phyloP scores from a whole-genome alignment of 768 basidiomycete genomes.

The Boletus pseudo-olivaceus region DNA sequence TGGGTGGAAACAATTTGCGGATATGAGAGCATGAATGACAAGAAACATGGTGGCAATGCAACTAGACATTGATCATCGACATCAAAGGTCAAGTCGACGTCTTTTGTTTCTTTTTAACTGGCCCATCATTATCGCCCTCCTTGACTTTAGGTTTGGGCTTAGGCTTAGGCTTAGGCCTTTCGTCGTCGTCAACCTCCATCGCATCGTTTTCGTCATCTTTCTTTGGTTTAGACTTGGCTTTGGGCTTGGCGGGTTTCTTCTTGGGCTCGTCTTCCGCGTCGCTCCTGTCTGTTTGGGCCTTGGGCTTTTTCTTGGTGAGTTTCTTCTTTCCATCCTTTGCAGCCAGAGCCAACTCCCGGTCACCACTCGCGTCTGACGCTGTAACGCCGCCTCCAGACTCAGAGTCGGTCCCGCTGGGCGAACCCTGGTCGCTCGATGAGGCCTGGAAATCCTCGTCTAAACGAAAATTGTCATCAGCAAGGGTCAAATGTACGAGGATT shows the following conservation, averaged over 20 bases:
- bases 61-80: neutral
- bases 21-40: neutral
- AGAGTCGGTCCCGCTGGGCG: constrained; percentile 72
- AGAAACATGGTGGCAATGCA: neutral
- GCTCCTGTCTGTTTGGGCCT: constrained; percentile 41
- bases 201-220: constrained; percentile 43
- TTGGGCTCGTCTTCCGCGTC: constrained; percentile 45
- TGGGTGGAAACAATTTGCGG: neutral
- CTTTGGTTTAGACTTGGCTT: constrained; percentile 38
- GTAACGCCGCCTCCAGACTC: constrained; percentile 65
- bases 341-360: constrained; percentile 54
- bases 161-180: constrained; percentile 41
- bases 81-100: constrained; percentile 35
- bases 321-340: constrained; percentile 36
- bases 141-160: constrained; percentile 39
- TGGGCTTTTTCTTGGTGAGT: constrained; percentile 41
- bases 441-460: constrained; percentile 90
- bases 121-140: constrained; percentile 43
- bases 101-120: constrained; percentile 76
- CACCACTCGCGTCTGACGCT: constrained; percentile 82
- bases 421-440: constrained; percentile 82
- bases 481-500: neutral
- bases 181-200: constrained; percentile 47
- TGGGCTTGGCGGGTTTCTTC: constrained; percentile 45
- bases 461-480: constrained; percentile 1